phyloP scores from a whole-genome alignment of 1,284 basidiomycete species.

The Pseudozyma thailandica region DNA sequence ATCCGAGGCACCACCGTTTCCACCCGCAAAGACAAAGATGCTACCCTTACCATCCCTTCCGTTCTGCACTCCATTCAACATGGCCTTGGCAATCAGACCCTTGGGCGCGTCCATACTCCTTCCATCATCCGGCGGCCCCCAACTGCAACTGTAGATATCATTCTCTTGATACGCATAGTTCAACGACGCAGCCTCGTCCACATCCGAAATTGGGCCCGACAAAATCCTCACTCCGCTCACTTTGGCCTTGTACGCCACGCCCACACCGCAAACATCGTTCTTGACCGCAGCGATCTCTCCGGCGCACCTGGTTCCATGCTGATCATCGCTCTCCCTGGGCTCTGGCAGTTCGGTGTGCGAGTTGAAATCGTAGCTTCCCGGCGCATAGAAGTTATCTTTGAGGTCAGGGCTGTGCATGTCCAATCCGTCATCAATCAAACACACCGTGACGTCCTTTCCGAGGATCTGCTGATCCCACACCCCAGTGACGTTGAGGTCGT shows the following conservation, averaged over 20 bases:
- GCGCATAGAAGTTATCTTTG: constrained; percentile 86
- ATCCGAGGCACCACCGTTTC: constrained; percentile 88
- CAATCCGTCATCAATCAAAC: constrained; percentile 94
- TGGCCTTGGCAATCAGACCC: constrained; percentile 90
- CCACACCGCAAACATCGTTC: constrained; percentile 93
- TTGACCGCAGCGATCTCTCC: constrained; percentile 97
- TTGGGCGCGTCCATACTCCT: constrained; percentile 93
- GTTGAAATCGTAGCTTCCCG: constrained; percentile 96
- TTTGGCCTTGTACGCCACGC: constrained; percentile 89
- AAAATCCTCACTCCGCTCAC: constrained; percentile 95
- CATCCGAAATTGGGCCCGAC: constrained; percentile 94
- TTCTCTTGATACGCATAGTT: constrained; percentile 93
- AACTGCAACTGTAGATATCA: constrained; percentile 93
- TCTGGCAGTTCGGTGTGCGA: constrained; percentile 88
- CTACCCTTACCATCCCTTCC: constrained; percentile 91
- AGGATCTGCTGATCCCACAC: constrained; percentile 87
- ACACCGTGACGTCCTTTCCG: constrained; percentile 86
- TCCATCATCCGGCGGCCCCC: constrained; percentile 98
- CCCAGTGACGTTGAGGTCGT: constrained; percentile 85
- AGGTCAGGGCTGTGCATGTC: constrained; percentile 90
- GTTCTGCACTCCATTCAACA: constrained; percentile 92
- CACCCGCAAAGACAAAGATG: constrained; percentile 96
- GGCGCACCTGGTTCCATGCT: constrained; percentile 97
- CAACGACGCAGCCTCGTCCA: constrained; percentile 95
- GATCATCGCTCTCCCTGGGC: constrained; percentile 88